These are phyloP conservation scores for Teratosphaeriaceae sp. DNA, from an alignment of 2,329 filamentous ascomycete genomes.

Conservation along the genomic window DNA sequence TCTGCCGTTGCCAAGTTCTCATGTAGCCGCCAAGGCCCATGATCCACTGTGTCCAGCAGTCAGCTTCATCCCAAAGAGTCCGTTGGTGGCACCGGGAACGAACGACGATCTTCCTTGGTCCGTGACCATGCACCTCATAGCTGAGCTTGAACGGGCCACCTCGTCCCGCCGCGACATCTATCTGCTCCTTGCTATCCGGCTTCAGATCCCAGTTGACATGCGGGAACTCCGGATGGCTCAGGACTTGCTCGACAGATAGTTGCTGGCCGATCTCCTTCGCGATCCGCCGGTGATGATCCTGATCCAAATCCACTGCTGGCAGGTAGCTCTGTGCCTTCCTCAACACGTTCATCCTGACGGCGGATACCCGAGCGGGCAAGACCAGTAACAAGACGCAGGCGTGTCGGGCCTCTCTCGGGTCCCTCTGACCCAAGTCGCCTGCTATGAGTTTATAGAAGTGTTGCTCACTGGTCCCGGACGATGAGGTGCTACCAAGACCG, in stretches of 20 bases:
- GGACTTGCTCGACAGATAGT: conserved; percentile 51
- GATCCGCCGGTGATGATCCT: conserved; percentile 12
- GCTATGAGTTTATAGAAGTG: too few species aligned
- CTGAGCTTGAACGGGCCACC: conserved; percentile 70
- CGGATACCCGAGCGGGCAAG: too few species aligned
- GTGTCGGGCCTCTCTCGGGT: too few species aligned
- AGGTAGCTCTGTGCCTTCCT: conserved; percentile 4
- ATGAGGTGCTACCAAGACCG: too few species aligned
- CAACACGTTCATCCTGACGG: background rate
- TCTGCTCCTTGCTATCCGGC: conserved; percentile 55
- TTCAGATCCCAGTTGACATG: conserved; percentile 63
- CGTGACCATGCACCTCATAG: conserved; percentile 75
- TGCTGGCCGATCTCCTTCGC: conserved; percentile 11
- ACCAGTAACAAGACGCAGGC: too few species aligned
- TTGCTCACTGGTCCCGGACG: too few species aligned
- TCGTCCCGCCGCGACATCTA: conserved; percentile 59
- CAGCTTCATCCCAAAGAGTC: too few species aligned
- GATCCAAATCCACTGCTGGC: conserved; percentile 8
- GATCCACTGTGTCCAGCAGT: too few species aligned
- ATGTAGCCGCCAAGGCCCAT: conserved; percentile 70
- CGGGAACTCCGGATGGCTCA: conserved; percentile 59
- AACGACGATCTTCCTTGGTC: conserved; percentile 66
- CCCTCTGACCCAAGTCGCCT: too few species aligned
- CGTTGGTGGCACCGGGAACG: too few species aligned
- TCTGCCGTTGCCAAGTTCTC: conserved; percentile 75